Evolutionary conservation across 2,329 filamentous ascomycete genomes (phyloP), one percentile per base, ranked within the genome.

Genomic region (Stachybotrys chlorohalonatus): DNA sequence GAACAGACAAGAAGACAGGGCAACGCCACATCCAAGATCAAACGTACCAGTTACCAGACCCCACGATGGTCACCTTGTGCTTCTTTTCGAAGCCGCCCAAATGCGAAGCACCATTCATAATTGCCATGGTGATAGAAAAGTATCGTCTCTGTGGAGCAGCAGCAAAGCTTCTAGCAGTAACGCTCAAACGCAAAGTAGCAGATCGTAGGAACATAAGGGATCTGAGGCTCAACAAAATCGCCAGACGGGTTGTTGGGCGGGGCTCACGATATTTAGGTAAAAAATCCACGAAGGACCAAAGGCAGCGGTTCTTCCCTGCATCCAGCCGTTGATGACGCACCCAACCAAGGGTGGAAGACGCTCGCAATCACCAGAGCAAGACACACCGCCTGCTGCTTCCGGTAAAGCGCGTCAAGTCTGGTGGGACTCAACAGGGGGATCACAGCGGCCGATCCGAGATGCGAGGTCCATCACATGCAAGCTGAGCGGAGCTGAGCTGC

Each of bases 11-110:
- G 9, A 42, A 13, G 36, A 42, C 36, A 3, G 9, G 13, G 36
- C 36, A 42, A 9, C 36, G 36, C 36, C 11, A 51, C 13, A 11
- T 16, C 31, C 30, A 4, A 51, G 15, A 11, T 16, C 31, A 24
- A 4, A 4, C 56, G 7, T 77, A 93, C 91, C 94, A 99, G 73
- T 99, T 99, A 65, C 94, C 94, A 53, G 93, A 97, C 64, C 94
- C 94, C 61, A 99, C 83, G 53, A 99, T 84, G 58, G 91, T 92
- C 66, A 96, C 89, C 79, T 91, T 95, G 82, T 96, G 91, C 74
- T 87, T 91, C 75, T 84, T 88, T 58, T 77, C 75, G 59, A 81
- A 73, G 54, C 79, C 72, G 56, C 75, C 77, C 47, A 79, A 66
- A 52, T 64, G 52, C n/a, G 59, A 55, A 17, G 58, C 50, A 54